Evolutionary conservation across 2,329 filamentous ascomycete species (phyloP), one percentile per base, ranked within the genome.

Genomic region (Fusarium euwallaceae): DNA sequence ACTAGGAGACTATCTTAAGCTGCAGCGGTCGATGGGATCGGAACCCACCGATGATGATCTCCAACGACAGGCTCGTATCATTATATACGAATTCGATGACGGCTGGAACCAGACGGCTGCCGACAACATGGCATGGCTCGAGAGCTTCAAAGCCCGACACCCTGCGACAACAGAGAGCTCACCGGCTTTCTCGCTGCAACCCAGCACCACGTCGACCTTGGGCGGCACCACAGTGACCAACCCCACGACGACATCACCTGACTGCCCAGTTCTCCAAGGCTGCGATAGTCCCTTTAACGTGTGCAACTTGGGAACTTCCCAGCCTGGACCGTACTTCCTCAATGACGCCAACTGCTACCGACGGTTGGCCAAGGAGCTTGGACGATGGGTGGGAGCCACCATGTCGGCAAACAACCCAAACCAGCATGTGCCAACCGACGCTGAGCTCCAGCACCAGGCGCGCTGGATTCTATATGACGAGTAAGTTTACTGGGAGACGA

Each of bases 71-170:
- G 90, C 89, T 24, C 87, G 90, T 71, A 84, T 90, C 61, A 90
- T 92, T 74, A 89, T 92, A 24, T 92, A 90, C 80, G 89, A 90
- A 56, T 87, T 86, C 67, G 89, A 91, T 62, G 90, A 92, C 74
- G 87, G 86, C 11, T 92, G 90, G 89, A 92, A 92, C 72, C 90
- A 91, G 76, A 92, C 90, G 2, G 87, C 87, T 0, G 88, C 89
- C 4, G 90, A 92, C 72, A 89, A 90, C 69, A 72, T 82, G 4
- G 80, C 84, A 4, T 91, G 89, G 87, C 82, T 92, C 2, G 79
- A 82, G 4, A 81, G 84, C 14, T 92, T 92, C 81, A 88, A 85
- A 68, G 79, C 83, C 45, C 84, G 88, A 60, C 86, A 90, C 70
- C 70, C 80, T 16, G 53, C 48, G 41, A 60, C 60, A 32, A 74